Evolutionary conservation across 306 rosid genomes (phyloP).

Genomic region (Coriaria nepalensis): DNA sequence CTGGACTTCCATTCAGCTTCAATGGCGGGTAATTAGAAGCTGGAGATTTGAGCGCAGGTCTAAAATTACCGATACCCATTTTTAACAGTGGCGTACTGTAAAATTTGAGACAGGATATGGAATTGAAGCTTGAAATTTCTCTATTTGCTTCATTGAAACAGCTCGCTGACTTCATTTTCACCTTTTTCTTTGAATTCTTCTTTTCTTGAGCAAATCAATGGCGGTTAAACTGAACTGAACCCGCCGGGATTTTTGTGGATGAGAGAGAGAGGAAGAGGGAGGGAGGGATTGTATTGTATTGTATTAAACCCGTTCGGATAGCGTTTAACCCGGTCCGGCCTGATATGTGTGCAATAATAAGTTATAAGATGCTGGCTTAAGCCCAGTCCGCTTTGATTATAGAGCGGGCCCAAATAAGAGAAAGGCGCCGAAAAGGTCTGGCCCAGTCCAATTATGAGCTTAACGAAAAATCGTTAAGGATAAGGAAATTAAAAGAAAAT

Average conservation of each 20-base stretch:
- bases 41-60: slow-evolving; percentile 10
- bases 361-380: no score
- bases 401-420: no score
- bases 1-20: not conserved
- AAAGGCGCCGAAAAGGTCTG: no score
- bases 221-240: slow-evolving; percentile 15
- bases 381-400: no score
- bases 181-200: not conserved
- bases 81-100: not conserved
- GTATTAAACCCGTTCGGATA: no score
- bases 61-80: not conserved
- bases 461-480: no score
- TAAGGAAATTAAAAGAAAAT: no score
- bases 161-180: slow-evolving; percentile 20
- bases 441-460: no score
- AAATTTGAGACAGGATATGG: slow-evolving; percentile 3
- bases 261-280: not conserved
- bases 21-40: slow-evolving; percentile 7
- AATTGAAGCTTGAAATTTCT: slow-evolving; percentile 4
- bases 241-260: slow-evolving; percentile 16
- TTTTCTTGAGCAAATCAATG: not conserved
- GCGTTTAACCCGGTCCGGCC: no score
- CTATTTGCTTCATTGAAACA: slow-evolving; percentile 6
- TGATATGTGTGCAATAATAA: no score
- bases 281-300: not conserved